Conservation (phyloP, 1,139 yeast genomes). For the Geotrichum histeridarum region DNA sequence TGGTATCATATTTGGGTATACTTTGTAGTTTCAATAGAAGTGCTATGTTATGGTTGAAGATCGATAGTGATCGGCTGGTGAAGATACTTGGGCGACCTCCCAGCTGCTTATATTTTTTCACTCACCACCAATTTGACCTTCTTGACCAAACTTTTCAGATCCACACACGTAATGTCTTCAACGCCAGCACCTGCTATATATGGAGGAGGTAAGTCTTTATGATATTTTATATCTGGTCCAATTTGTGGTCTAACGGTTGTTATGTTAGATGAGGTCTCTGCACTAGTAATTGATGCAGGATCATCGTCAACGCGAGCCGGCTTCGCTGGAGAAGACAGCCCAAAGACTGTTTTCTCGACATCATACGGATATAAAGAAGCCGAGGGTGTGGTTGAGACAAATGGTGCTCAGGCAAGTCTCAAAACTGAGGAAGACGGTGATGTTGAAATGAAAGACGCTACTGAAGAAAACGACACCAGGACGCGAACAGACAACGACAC, state of each 20-base stretch:
- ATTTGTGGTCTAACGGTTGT: background rate
- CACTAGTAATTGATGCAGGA: constrained; percentile 89
- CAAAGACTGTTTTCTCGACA: constrained; percentile 71
- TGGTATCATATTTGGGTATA: too few species aligned
- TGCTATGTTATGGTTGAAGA: too few species aligned
- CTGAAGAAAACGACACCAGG: constrained; percentile 13
- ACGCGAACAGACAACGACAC: background rate
- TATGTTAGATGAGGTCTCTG: constrained; percentile 69
- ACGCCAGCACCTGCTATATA: constrained; percentile 45
- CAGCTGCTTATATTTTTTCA: too few species aligned
- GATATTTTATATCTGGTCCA: background rate
- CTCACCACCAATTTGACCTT: too few species aligned
- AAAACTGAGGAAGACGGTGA: constrained; percentile 24
- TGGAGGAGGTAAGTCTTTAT: constrained; percentile 46
- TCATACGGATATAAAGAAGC: constrained; percentile 28
- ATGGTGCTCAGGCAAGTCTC: background rate
- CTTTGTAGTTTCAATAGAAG: too few species aligned
- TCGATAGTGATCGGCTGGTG: too few species aligned
- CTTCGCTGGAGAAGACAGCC: constrained; percentile 91
- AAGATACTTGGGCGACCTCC: too few species aligned
- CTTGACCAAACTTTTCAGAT: too few species aligned
- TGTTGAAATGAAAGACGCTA: constrained; percentile 24
- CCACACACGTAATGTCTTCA: constrained; percentile 5
- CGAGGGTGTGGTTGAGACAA: constrained; percentile 7
- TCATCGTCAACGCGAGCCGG: constrained; percentile 80